These are phyloP conservation scores for Puccinellia tenuiflora DNA, from an alignment of 176 grass and related monocot species.

Conservation along the genomic window DNA sequence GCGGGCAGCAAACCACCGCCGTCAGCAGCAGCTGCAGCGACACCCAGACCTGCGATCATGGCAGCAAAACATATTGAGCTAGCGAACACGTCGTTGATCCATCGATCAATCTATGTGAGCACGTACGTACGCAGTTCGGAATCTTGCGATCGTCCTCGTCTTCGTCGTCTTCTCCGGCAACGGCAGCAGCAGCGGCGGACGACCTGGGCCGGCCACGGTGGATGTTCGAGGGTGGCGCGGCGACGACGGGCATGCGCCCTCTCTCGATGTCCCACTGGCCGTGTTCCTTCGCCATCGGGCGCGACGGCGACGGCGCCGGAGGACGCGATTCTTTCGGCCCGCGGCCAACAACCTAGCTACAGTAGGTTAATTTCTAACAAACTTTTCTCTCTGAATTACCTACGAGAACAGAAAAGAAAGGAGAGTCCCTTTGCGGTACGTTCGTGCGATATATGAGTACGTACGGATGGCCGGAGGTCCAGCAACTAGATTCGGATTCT, in stretches of 20 bases:
- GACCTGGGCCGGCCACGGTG: neutral
- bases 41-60: constrained; percentile 2
- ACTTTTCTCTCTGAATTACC: neutral
- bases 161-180: neutral
- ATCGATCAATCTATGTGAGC: neutral
- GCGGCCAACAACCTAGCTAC: neutral
- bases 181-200: neutral
- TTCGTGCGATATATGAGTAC: neutral
- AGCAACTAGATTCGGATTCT: neutral
- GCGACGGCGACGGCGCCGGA: neutral
- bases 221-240: neutral
- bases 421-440: neutral
- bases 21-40: constrained; percentile 12
- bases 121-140: neutral
- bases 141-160: neutral
- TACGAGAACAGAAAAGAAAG: neutral
- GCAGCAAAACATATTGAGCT: neutral
- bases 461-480: neutral
- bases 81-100: neutral
- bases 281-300: neutral
- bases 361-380: neutral
- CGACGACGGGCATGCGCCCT: neutral
- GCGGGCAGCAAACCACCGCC: neutral
- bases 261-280: neutral
- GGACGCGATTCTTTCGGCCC: neutral